phyloP scores from a whole-genome alignment of 768 basidiomycete genomes.

The Kwoniella europaea region DNA sequence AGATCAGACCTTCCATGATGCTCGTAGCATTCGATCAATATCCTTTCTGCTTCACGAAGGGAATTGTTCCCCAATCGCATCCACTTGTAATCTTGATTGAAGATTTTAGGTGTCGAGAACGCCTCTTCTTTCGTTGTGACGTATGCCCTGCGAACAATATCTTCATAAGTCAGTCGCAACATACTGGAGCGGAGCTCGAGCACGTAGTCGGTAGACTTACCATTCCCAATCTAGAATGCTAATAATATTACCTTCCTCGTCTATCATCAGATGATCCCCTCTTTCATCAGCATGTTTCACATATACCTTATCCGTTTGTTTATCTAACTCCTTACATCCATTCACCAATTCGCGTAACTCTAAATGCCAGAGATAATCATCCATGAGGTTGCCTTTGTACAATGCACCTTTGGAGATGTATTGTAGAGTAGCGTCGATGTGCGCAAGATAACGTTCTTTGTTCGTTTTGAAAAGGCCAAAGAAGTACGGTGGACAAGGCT shows the following conservation, averaged over 20 bases:
- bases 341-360: slow-evolving; percentile 13
- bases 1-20: slow-evolving; percentile 11
- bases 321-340: neutral
- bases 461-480: slow-evolving; percentile 23
- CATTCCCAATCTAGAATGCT: slow-evolving; percentile 56
- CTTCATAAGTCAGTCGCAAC: neutral
- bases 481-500: slow-evolving; percentile 19
- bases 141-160: slow-evolving; percentile 11
- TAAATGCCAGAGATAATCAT: slow-evolving; percentile 17
- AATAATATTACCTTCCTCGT: slow-evolving; percentile 35
- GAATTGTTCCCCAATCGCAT: neutral
- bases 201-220: too few relatives aligned
- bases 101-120: neutral
- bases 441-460: slow-evolving; percentile 23
- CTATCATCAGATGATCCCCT: slow-evolving; percentile 50
- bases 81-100: neutral
- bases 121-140: slow-evolving; percentile 22
- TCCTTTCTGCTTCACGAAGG: slow-evolving; percentile 7
- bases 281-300: slow-evolving; percentile 41
- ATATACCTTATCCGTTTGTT: slow-evolving; percentile 19
- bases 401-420: slow-evolving; percentile 9
- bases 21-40: slow-evolving; percentile 11
- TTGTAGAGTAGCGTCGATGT: slow-evolving; percentile 17
- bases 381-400: neutral
- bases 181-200: too few relatives aligned